These are phyloP conservation scores for Lichtheimia ornata DNA, from an alignment of 371 early-diverging fungal genomes.

Conservation along the genomic window DNA sequence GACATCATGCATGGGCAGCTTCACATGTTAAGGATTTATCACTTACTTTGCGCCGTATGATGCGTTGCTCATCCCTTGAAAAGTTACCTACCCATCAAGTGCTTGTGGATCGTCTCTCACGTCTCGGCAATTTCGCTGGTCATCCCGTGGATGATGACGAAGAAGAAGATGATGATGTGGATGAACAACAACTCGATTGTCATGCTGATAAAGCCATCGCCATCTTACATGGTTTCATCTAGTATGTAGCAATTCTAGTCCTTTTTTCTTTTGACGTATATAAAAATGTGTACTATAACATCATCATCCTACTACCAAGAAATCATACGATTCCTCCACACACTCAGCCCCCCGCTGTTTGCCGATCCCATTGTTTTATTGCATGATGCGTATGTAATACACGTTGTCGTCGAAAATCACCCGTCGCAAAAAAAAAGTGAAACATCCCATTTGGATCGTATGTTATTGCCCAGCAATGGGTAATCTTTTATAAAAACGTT, in stretches of 20 bases:
- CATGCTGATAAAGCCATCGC: constrained; percentile 31
- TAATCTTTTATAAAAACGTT: no score
- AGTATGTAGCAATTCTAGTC: not conserved
- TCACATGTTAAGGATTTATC: constrained; percentile 30
- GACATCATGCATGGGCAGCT: constrained; percentile 11
- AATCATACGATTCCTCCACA: no score
- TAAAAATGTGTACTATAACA: not conserved
- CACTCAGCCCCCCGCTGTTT: no score
- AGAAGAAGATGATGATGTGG: constrained; percentile 8
- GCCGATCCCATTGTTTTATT: no score
- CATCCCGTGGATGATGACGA: constrained; percentile 15
- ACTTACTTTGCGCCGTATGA: constrained; percentile 34
- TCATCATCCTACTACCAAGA: no score
- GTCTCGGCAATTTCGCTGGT: constrained; percentile 32
- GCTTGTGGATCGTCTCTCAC: constrained; percentile 29
- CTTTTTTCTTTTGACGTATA: not conserved
- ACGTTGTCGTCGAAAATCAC: no score
- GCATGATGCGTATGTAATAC: no score
- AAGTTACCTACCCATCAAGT: constrained; percentile 32
- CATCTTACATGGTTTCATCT: constrained; percentile 37
- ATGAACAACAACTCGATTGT: constrained; percentile 8
- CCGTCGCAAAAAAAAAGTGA: no score
- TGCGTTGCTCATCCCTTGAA: constrained; percentile 32
- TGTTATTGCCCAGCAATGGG: no score
- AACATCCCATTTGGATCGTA: no score